These are phyloP conservation scores for Penicillium janthinellum DNA, from an alignment of 2,329 filamentous ascomycete species.

Conservation along the genomic window DNA sequence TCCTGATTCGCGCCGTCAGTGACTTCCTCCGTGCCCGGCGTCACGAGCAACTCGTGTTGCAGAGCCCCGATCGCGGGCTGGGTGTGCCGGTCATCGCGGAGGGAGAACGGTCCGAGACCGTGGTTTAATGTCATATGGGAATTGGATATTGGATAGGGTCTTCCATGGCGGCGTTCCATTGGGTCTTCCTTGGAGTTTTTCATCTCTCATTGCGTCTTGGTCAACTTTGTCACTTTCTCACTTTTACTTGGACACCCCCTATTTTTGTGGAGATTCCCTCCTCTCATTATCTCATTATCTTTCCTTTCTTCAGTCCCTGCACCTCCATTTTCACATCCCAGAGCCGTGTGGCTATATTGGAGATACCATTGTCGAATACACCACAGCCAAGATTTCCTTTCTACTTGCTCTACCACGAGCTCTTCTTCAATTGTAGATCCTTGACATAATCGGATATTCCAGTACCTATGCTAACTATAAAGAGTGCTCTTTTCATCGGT, in stretches of 20 bases:
- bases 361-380: conserved; percentile 31
- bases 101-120: conserved; percentile 76
- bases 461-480: neutral
- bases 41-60: conserved; percentile 89
- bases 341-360: conserved; percentile 23
- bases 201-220: conserved; percentile 11
- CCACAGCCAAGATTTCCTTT: neutral
- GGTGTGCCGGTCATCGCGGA: conserved; percentile 83
- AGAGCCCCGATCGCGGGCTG: conserved; percentile 87
- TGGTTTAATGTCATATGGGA: conserved; percentile 58
- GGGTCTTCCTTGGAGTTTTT: conserved; percentile 14
- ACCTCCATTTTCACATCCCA: conserved; percentile 5
- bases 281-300: conserved; percentile 10
- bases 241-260: conserved; percentile 20
- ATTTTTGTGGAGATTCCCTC: conserved; percentile 17
- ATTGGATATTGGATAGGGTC: conserved; percentile 18
- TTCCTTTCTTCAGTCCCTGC: neutral
- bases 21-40: conserved; percentile 85
- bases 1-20: conserved; percentile 88
- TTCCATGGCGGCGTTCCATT: conserved; percentile 15
- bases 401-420: neutral
- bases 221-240: conserved; percentile 1
- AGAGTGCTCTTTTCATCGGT: neutral
- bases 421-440: neutral
- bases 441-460: neutral